These are phyloP conservation scores for Toxicodendron radicans DNA, from an alignment of 345 rosid species.

Conservation along the genomic window DNA sequence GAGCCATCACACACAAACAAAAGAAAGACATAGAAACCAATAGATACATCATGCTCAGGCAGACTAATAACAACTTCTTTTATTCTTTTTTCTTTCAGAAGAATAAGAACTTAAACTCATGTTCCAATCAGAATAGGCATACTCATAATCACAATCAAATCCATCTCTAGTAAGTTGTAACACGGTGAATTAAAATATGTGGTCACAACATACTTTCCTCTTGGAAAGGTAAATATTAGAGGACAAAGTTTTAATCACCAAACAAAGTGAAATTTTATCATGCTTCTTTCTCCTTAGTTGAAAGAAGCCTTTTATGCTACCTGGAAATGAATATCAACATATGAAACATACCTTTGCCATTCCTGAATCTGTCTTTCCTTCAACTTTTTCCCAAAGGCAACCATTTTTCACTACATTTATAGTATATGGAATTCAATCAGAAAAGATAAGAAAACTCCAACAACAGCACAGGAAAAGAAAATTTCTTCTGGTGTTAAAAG, in stretches of 20 bases:
- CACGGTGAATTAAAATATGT: not conserved
- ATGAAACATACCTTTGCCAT: constrained; percentile 73
- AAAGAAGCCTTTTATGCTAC: not conserved
- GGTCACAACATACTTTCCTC: not conserved
- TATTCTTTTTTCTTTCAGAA: too few species aligned
- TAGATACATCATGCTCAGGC: not conserved
- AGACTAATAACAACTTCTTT: not conserved
- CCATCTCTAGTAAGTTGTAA: constrained; percentile 4
- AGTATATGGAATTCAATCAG: constrained; percentile 10
- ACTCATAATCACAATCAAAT: not conserved
- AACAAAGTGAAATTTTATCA: not conserved
- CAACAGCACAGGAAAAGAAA: not conserved
- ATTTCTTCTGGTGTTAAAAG: not conserved
- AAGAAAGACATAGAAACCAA: not conserved
- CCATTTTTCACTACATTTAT: constrained; percentile 55
- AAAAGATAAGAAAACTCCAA: not conserved
- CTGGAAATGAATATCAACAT: constrained; percentile 1
- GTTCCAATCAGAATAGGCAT: not conserved
- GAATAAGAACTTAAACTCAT: too few species aligned
- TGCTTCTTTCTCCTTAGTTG: not conserved
- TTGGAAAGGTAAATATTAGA: not conserved
- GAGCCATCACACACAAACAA: not conserved
- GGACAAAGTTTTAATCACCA: not conserved
- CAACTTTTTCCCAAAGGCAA: constrained; percentile 87
- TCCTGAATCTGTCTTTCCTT: constrained; percentile 82